Percentiles rank a stretch among this genome's conserved stretches.
Evolutionary conservation across 2,329 filamentous ascomycete genomes (phyloP).

Genomic region (Aspergillus clavatus): DNA sequence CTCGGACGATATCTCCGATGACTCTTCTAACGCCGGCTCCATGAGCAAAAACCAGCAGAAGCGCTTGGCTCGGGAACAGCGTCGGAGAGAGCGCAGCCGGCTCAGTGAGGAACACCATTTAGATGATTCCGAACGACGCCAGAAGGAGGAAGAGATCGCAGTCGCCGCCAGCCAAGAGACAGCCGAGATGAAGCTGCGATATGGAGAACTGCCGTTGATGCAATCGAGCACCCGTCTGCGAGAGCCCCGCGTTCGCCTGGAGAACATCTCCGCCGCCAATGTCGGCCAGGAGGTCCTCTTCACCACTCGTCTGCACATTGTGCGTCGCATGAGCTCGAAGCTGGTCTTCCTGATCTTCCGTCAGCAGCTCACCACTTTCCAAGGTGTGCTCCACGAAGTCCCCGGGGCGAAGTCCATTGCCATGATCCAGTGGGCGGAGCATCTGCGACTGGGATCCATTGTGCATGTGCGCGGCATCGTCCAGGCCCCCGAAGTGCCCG

Average conservation of each 20-base stretch:
- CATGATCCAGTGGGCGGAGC: conserved; percentile 85
- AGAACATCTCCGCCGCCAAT: conserved; percentile 48
- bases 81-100: conserved; percentile 36
- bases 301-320: conserved; percentile 69
- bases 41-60: conserved; percentile 46
- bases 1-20: conserved; percentile 41
- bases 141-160: conserved; percentile 39
- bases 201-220: conserved; percentile 55
- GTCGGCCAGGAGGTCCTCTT: conserved; percentile 61
- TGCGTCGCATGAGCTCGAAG: conserved; percentile 74
- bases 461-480: conserved; percentile 71
- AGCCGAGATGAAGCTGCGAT: conserved; percentile 54
- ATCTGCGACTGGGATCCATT: conserved; percentile 71
- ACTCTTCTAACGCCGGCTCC: conserved; percentile 28
- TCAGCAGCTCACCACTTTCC: conserved; percentile 76
- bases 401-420: conserved; percentile 61
- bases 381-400: conserved; percentile 67
- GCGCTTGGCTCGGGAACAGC: conserved; percentile 38
- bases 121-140: conserved; percentile 35
- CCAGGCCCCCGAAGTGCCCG: conserved; percentile 66
- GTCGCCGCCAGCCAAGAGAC: conserved; percentile 52
- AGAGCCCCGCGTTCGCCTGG: conserved; percentile 47
- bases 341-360: conserved; percentile 83
- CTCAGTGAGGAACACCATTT: conserved; percentile 42
- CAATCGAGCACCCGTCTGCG: conserved; percentile 51